These are phyloP conservation scores for Pyrus hybrid DNA, from an alignment of 331 rosid species.

Conservation along the genomic window DNA sequence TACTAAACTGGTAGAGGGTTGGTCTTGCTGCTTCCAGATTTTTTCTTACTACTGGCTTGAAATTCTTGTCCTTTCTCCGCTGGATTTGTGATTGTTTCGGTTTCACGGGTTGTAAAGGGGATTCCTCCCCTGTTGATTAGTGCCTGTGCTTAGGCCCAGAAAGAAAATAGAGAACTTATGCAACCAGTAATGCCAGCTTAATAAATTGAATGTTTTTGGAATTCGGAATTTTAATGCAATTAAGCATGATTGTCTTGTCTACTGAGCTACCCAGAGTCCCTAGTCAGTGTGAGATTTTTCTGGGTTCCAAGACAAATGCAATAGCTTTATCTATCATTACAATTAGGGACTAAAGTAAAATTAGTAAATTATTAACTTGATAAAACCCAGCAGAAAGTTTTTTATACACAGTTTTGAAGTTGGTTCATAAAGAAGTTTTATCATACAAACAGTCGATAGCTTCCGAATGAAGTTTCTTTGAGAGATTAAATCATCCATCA, in stretches of 20 bases:
- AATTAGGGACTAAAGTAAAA: neutral
- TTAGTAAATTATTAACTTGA: neutral
- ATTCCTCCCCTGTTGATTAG: neutral
- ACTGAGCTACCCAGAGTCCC: neutral
- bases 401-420: neutral
- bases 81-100: neutral
- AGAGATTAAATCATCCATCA: neutral
- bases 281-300: neutral
- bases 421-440: neutral
- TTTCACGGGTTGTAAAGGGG: neutral
- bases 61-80: neutral
- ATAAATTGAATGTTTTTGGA: neutral
- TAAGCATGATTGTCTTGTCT: neutral
- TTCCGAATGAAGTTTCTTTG: neutral
- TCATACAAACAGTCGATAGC: neutral
- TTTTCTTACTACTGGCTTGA: neutral
- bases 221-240: neutral
- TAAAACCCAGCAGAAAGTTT: neutral
- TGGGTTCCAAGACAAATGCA: neutral
- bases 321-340: neutral
- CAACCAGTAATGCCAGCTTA: neutral
- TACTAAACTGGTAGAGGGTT: neutral
- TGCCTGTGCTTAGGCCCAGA: neutral
- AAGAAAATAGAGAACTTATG: neutral
- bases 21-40: neutral